Percentiles rank a stretch among this genome's conserved stretches.
phyloP scores from a whole-genome alignment of 768 basidiomycete species.

The Krasilnikovozyma curviuscula region DNA sequence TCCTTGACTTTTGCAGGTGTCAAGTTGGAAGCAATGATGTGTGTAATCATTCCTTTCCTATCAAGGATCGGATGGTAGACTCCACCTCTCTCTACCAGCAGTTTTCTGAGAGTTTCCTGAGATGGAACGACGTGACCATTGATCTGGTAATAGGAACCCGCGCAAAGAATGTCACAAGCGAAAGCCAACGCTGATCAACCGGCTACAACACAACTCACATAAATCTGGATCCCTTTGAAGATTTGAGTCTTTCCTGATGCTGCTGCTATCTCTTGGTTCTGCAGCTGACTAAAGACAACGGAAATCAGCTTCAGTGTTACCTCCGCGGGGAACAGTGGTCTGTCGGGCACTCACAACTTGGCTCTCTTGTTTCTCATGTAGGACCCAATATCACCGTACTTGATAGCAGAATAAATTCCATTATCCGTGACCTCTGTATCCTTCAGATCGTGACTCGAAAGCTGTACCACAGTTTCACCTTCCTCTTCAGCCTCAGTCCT shows the following conservation, averaged over 20 bases:
- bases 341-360: constrained; percentile 73
- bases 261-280: constrained; percentile 25
- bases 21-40: constrained; percentile 76
- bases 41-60: constrained; percentile 57
- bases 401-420: no score
- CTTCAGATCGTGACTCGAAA: no score
- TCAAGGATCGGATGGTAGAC: constrained; percentile 65
- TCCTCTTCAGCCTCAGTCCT: no score
- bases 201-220: constrained; percentile 50
- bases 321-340: constrained; percentile 22
- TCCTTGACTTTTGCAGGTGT: constrained; percentile 77
- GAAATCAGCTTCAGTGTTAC: not conserved
- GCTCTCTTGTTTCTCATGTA: constrained; percentile 82
- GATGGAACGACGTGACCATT: constrained; percentile 81
- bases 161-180: not conserved
- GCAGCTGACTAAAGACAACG: constrained; percentile 18
- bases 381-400: constrained; percentile 65
- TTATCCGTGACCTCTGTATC: no score
- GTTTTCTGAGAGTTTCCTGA: constrained; percentile 56
- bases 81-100: constrained; percentile 70
- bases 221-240: constrained; percentile 56
- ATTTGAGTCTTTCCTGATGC: constrained; percentile 31
- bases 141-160: constrained; percentile 33
- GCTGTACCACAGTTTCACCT: no score
- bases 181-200: no score